These are phyloP conservation scores for Apiotrichum porosum DNA, from an alignment of 1,284 basidiomycete genomes.

Conservation along the genomic window DNA sequence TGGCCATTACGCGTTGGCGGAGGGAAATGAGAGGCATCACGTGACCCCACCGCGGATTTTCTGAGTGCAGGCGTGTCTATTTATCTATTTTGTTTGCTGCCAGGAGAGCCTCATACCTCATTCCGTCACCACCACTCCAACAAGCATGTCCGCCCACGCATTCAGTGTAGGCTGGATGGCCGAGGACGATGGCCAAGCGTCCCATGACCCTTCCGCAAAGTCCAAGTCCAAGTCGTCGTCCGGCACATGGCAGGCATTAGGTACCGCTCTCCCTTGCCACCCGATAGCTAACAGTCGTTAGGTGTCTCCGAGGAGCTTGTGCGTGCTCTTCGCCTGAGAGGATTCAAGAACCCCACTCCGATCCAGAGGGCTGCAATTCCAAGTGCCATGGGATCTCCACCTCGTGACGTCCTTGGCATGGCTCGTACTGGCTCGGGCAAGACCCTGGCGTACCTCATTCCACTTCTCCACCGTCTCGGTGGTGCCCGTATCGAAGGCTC, in stretches of 20 bases:
- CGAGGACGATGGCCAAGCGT: not conserved
- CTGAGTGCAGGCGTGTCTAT: too few relatives aligned
- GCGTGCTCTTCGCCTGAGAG: conserved; percentile 82
- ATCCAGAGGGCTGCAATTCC: conserved; percentile 92
- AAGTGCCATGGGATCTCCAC: conserved; percentile 73
- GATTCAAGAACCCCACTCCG: conserved; percentile 91
- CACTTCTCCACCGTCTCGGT: conserved; percentile 79
- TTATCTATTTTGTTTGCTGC: too few relatives aligned
- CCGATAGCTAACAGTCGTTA: conserved; percentile 35
- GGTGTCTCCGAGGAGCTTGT: conserved; percentile 79
- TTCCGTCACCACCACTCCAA: too few relatives aligned
- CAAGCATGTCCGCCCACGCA: not conserved
- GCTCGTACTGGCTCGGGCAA: conserved; percentile 97
- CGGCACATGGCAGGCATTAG: conserved; percentile 32
- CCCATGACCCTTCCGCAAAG: not conserved
- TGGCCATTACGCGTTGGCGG: too few relatives aligned
- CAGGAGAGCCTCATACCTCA: too few relatives aligned
- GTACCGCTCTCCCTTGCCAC: conserved; percentile 18
- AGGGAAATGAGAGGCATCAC: too few relatives aligned
- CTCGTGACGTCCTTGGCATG: conserved; percentile 95
- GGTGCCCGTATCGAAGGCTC: conserved; percentile 66
- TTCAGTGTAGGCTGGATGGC: conserved; percentile 15
- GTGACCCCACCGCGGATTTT: too few relatives aligned
- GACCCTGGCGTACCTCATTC: conserved; percentile 92
- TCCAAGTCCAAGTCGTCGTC: conserved; percentile 1